Evolutionary conservation across 192 early-diverging fungal genomes (phyloP), one percentile per base, ranked within the genome.

Genomic region (Entomortierella chlamydospora): DNA sequence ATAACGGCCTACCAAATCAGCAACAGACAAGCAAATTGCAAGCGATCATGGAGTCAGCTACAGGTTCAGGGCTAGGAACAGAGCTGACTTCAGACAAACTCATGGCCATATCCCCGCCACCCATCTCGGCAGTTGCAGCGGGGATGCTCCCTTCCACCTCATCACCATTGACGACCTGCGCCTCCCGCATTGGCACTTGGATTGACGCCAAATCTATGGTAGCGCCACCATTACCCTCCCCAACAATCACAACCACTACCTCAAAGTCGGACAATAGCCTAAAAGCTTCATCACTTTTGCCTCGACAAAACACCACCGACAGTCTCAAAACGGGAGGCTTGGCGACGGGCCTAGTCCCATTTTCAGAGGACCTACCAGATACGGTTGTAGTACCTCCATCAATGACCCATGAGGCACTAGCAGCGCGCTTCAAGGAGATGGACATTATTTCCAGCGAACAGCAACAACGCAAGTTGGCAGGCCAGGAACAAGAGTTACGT

Each of bases 351-450:
- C 30, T 43, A 47, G 43, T 9, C 8, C 3, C 68, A 17, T 53
- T 64, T 26, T 70, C 74, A 5, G 76, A 70, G 12, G 51, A 58
- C 15, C 28, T 79, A 1, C 62, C 68, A 9, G 52, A 70, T 39
- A 79, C 62, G 0, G 26, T 70, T 18, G 41, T 79, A 4, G 68
- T 66, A 2, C 22, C 63, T 0, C 62, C 76, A 0, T 64, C 76
- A 25, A 70, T 79, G 76, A 79, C 76, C 37, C 76, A 79, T 30
- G 76, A 79, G 29, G 62, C 76, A 2, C 29, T 79, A 22, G 76
- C 76, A 31, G 76, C 76, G n/a, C 54, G 76, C 5, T 79, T 79
- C 54, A 79, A 70, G 30, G 76, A 79, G 57, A 79, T 79, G 76
- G 76, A 79, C 53, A 49, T 70, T 11, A 57, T 79, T 12, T 34